Percentiles rank a stretch among this genome's conserved stretches.
These are phyloP conservation scores for Chalaropsis ovoidea DNA, from an alignment of 2,329 filamentous ascomycete genomes.

Conservation along the genomic window DNA sequence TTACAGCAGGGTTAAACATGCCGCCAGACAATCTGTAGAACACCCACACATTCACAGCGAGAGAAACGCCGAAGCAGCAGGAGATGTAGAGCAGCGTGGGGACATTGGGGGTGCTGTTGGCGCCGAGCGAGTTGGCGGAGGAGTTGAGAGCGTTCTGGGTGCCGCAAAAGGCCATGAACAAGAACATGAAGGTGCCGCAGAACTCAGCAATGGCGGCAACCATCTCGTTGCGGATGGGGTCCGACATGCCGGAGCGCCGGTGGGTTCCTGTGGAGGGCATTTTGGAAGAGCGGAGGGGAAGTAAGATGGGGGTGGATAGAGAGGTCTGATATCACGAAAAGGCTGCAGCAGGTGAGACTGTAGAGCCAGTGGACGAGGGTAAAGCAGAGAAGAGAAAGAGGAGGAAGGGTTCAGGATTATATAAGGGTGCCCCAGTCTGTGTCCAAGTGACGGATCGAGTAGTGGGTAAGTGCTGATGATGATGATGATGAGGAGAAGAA, in stretches of 20 bases:
- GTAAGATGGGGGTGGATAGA: not conserved
- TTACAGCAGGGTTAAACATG: slow-evolving; percentile 43
- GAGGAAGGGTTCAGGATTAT: not conserved
- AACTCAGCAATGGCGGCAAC: slow-evolving; percentile 42
- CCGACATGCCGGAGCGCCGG: slow-evolving; percentile 17
- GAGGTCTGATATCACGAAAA: not conserved
- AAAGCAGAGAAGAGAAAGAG: not conserved
- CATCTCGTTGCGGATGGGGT: slow-evolving; percentile 31
- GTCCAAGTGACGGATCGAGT: not conserved
- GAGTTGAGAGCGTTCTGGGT: slow-evolving; percentile 31
- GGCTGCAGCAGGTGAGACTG: not conserved
- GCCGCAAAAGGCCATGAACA: slow-evolving; percentile 37
- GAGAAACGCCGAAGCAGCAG: slow-evolving; percentile 40
- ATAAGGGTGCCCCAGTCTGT: not conserved
- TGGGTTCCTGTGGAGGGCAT: slow-evolving; percentile 4
- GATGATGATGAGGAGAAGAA: not conserved
- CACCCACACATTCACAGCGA: slow-evolving; percentile 47
- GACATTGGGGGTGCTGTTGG: slow-evolving; percentile 26
- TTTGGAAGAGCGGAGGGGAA: slow-evolving; percentile 6
- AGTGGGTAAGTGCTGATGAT: not conserved
- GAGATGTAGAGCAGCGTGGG: slow-evolving; percentile 40
- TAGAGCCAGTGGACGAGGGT: not conserved
- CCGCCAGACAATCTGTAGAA: slow-evolving; percentile 47
- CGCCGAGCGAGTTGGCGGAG: slow-evolving; percentile 26
- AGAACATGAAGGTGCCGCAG: slow-evolving; percentile 45